Evolutionary conservation across 192 early-diverging fungal genomes (phyloP).

Genomic region (Linderina pennispora): DNA sequence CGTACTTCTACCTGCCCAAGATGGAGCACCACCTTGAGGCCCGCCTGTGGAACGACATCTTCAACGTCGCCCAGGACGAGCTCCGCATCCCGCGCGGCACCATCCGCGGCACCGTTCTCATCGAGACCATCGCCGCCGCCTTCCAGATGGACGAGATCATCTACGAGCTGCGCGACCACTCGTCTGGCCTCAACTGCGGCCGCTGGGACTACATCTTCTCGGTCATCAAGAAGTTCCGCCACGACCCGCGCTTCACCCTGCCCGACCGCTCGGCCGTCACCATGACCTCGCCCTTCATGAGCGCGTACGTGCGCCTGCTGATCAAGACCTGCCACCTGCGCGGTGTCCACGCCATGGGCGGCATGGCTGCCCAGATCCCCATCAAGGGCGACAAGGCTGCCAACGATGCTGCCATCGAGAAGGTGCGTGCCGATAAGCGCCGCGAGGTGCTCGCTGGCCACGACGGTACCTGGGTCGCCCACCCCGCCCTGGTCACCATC

Average conservation of each 20-base stretch:
- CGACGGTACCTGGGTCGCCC: conserved; percentile 96
- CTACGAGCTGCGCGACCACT: conserved; percentile 98
- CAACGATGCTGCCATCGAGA: conserved; percentile 86
- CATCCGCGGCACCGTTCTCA: conserved; percentile 94
- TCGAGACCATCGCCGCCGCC: conserved; percentile 94
- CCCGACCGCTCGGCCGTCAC: conserved; percentile 87
- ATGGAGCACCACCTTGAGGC: conserved; percentile 98
- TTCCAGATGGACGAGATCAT: conserved; percentile 99
- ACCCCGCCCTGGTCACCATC: conserved; percentile 90
- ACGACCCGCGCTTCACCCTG: conserved; percentile 77
- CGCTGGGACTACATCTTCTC: conserved; percentile 99
- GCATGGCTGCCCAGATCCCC: conserved; percentile 98
- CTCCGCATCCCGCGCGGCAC: conserved; percentile 86
- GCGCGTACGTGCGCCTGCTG: conserved; percentile 92
- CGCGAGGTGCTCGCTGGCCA: conserved; percentile 94
- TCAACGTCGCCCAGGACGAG: conserved; percentile 92
- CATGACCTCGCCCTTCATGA: conserved; percentile 98
- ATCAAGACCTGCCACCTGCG: conserved; percentile 98
- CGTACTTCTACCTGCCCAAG: conserved; percentile 99
- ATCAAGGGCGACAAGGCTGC: conserved; percentile 90
- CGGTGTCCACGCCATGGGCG: conserved; percentile 99
- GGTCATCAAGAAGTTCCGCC: conserved; percentile 95
- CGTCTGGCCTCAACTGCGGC: conserved; percentile 97
- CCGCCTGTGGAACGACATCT: conserved; percentile 97
- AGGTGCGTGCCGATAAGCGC: conserved; percentile 92